A percentile compares a stretch with the other conserved stretches of the same genome.
Conservation (phyloP, 495 filamentous ascomycete genomes). For the Talaromyces trachyspermus region DNA sequence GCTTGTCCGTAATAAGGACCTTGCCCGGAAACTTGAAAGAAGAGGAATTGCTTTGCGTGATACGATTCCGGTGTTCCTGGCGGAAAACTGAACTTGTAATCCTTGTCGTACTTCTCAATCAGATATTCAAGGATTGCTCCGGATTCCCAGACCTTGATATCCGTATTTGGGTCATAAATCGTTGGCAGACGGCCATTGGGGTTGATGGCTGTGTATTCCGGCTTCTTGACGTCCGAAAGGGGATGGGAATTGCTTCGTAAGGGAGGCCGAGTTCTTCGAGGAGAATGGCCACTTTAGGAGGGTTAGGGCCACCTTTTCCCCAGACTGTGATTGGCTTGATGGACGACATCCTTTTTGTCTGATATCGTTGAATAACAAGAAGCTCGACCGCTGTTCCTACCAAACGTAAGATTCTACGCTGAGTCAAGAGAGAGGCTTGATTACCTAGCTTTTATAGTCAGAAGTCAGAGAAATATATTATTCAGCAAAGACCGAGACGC, state of each 20-base stretch:
- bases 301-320: conserved; percentile 45
- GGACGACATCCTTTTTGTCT: no score
- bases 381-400: no score
- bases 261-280: conserved; percentile 56
- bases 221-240: conserved; percentile 50
- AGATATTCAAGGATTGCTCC: conserved; percentile 70
- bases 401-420: no score
- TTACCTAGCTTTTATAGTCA: no score
- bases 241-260: conserved; percentile 36
- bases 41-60: conserved; percentile 56
- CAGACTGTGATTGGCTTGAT: no score
- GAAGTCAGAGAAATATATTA: no score
- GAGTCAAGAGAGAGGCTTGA: no score
- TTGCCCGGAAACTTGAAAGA: conserved; percentile 62
- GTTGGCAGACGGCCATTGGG: conserved; percentile 62
- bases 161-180: conserved; percentile 63
- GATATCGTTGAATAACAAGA: no score
- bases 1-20: conserved; percentile 61
- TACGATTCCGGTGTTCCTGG: conserved; percentile 42
- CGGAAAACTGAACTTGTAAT: conserved; percentile 50
- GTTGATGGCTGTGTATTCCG: conserved; percentile 50
- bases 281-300: conserved; percentile 57
- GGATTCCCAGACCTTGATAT: conserved; percentile 60
- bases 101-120: conserved; percentile 61
- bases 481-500: no score